These are phyloP conservation scores for Annona cherimola DNA, from an alignment of 164 flowering plant genomes.

Conservation along the genomic window DNA sequence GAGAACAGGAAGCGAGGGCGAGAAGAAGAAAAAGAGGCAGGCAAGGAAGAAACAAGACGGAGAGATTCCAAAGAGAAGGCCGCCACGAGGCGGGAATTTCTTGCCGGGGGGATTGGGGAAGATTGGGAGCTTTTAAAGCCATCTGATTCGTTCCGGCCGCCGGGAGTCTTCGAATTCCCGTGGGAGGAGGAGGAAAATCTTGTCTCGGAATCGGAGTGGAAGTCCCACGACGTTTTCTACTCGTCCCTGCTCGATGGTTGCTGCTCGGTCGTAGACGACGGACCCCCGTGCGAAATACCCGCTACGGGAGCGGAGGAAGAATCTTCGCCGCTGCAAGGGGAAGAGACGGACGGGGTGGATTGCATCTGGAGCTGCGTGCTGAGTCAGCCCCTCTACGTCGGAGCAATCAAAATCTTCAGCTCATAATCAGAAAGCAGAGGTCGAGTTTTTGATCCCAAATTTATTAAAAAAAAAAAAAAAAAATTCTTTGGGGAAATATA, in stretches of 20 bases:
- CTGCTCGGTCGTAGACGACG: background rate
- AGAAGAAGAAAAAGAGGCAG: background rate
- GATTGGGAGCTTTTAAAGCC: background rate
- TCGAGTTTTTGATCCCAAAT: no score
- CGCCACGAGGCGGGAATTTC: background rate
- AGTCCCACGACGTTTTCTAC: background rate
- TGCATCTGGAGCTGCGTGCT: slow-evolving; percentile 23
- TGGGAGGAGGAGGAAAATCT: slow-evolving; percentile 3
- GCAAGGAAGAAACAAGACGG: background rate
- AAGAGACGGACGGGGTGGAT: slow-evolving; percentile 15
- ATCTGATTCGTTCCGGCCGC: slow-evolving; percentile 5
- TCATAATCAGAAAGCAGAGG: background rate
- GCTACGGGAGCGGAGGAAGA: slow-evolving; percentile 1
- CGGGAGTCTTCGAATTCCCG: slow-evolving; percentile 11
- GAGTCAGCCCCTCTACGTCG: slow-evolving; percentile 14
- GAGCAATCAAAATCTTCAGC: background rate
- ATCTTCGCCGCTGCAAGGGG: slow-evolving; percentile 6
- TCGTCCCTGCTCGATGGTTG: background rate
- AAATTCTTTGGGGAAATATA: no score
- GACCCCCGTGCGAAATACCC: background rate
- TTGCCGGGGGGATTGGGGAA: background rate
- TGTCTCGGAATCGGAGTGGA: background rate
- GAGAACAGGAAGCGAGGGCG: slow-evolving; percentile 3
- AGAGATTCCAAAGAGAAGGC: background rate
- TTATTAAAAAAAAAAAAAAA: no score